A percentile compares a stretch with the other conserved stretches of the same genome.
These are phyloP conservation scores for Chlorella sp. DNA, from an alignment of 139 green algal genomes.

Conservation along the genomic window DNA sequence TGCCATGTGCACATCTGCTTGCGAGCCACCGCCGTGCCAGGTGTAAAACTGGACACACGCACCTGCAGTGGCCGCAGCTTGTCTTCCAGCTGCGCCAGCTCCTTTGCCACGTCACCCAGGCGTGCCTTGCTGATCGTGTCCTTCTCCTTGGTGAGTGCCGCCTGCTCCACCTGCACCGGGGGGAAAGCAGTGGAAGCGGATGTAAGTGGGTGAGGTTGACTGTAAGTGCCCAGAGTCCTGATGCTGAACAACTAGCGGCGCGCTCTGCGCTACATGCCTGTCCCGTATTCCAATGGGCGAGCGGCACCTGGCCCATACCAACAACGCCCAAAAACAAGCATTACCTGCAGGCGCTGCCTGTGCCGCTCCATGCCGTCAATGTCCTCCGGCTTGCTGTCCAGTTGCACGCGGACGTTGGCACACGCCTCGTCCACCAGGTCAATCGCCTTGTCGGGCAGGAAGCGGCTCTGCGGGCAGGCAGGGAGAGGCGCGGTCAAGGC, in stretches of 20 bases:
- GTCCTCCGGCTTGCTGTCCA: constrained; percentile 63
- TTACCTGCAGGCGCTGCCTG: constrained; percentile 48
- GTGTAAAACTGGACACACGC: too few relatives aligned
- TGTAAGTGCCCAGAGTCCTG: too few relatives aligned
- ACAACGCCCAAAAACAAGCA: too few relatives aligned
- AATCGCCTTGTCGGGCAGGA: constrained; percentile 81
- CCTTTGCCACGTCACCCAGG: constrained; percentile 48
- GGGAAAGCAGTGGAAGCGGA: too few relatives aligned
- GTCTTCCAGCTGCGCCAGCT: constrained; percentile 71
- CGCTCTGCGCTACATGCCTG: too few relatives aligned
- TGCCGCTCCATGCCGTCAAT: constrained; percentile 81
- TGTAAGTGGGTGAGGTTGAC: too few relatives aligned
- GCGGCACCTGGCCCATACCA: too few relatives aligned
- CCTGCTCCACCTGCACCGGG: constrained; percentile 62
- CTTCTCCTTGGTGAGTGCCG: constrained; percentile 85
- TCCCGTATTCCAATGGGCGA: too few relatives aligned
- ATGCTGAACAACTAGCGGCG: too few relatives aligned
- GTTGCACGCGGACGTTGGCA: constrained; percentile 40
- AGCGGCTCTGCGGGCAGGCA: constrained; percentile 64
- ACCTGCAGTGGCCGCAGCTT: constrained; percentile 70
- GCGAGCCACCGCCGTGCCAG: too few relatives aligned
- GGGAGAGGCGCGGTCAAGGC: too few relatives aligned
- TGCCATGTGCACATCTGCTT: too few relatives aligned
- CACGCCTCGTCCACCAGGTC: constrained; percentile 48
- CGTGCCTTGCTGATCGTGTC: constrained; percentile 53